Conservation (phyloP, 2,329 filamentous ascomycete genomes). For the Dactylellina haptotyla region DNA sequence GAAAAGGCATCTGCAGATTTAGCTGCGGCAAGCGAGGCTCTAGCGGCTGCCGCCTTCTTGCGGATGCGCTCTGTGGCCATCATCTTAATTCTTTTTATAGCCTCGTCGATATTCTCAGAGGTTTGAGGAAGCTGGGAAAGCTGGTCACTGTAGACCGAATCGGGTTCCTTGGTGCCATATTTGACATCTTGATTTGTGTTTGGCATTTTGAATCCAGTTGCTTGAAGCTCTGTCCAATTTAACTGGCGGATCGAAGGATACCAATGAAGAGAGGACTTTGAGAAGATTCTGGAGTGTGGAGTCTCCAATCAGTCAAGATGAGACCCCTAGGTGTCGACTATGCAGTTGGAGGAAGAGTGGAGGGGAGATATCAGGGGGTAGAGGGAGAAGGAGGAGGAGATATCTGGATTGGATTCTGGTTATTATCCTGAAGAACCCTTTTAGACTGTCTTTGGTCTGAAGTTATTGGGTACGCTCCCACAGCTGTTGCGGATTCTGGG, state of each 20-base stretch:
- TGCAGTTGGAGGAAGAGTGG: neutral
- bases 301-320: slow-evolving; percentile 40
- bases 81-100: slow-evolving; percentile 43
- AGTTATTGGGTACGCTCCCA: neutral
- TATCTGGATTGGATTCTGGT: slow-evolving; percentile 29
- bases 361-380: slow-evolving; percentile 15
- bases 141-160: neutral
- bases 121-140: neutral
- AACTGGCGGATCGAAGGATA: neutral
- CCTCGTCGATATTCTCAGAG: slow-evolving; percentile 33
- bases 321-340: slow-evolving; percentile 3
- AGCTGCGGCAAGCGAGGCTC: slow-evolving; percentile 4
- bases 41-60: slow-evolving; percentile 24
- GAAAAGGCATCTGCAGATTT: neutral
- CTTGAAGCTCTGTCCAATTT: neutral
- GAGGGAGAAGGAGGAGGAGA: slow-evolving; percentile 14
- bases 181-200: slow-evolving; percentile 11
- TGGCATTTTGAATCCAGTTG: slow-evolving; percentile 1
- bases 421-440: slow-evolving; percentile 42
- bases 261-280: neutral
- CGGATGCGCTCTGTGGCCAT: slow-evolving; percentile 48
- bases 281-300: slow-evolving; percentile 7
- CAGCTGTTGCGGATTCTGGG: neutral
- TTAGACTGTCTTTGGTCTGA: slow-evolving; percentile 2
- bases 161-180: neutral